Conservation (phyloP, 1,139 yeast genomes). For the Pichia sp. region DNA sequence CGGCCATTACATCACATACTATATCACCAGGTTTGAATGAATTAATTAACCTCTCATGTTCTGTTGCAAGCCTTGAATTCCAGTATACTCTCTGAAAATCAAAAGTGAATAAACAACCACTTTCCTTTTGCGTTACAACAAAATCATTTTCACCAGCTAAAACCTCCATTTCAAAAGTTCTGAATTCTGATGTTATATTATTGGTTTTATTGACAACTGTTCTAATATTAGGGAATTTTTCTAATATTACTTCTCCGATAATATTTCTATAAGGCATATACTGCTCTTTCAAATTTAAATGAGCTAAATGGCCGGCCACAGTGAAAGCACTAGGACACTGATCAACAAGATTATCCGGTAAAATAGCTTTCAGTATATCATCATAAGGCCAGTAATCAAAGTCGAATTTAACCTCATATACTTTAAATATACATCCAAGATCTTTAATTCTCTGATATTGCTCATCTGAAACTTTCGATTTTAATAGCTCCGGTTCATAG, state of each 20-base stretch:
- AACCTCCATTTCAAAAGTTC: conserved; percentile 91
- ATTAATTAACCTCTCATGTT: conserved; percentile 73
- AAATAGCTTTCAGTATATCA: conserved; percentile 66
- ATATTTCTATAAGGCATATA: conserved; percentile 74
- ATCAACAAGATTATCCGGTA: conserved; percentile 63
- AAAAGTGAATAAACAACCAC: conserved; percentile 78
- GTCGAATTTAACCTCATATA: conserved; percentile 51
- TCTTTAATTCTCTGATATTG: conserved; percentile 42
- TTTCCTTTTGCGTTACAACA: conserved; percentile 79
- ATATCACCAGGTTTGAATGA: conserved; percentile 56
- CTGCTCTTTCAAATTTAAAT: conserved; percentile 75
- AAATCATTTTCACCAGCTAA: conserved; percentile 76
- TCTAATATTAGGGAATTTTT: conserved; percentile 69
- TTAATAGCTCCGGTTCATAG: conserved; percentile 13
- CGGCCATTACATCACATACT: conserved; percentile 95
- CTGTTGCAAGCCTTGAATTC: conserved; percentile 93
- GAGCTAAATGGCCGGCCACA: conserved; percentile 94
- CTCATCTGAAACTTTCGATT: conserved; percentile 32
- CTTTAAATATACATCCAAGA: conserved; percentile 39
- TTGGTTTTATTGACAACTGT: conserved; percentile 96
- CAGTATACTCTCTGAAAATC: conserved; percentile 94
- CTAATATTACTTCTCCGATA: conserved; percentile 86
- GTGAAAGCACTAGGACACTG: conserved; percentile 91
- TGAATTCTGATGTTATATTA: conserved; percentile 74
- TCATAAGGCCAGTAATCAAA: conserved; percentile 86